Conservation (phyloP, 2,329 filamentous ascomycete species). For the Colletotrichum costaricense region DNA sequence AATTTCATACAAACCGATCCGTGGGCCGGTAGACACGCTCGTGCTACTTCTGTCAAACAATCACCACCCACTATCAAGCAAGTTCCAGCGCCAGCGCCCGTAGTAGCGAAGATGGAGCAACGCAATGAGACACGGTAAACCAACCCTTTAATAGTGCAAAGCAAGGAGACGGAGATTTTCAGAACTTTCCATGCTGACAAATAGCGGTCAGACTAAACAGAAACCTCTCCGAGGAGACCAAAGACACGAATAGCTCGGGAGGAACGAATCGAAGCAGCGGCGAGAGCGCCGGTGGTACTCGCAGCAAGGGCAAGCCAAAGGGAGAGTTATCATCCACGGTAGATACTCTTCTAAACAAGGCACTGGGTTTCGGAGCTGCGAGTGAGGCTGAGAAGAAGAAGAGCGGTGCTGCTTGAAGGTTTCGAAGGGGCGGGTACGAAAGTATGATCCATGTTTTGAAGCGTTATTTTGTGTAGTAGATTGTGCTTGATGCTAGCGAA, state of each 20-base stretch:
- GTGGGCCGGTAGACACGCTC: not conserved
- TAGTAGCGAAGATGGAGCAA: not conserved
- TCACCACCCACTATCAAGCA: not conserved
- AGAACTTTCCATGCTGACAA: not conserved
- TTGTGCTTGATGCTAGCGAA: no score
- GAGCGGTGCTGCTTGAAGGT: not conserved
- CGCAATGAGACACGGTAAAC: not conserved
- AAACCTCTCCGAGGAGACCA: constrained; percentile 33
- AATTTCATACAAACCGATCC: not conserved
- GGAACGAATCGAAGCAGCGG: constrained; percentile 22
- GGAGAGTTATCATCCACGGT: constrained; percentile 17
- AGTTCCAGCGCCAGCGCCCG: no score
- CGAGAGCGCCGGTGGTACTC: constrained; percentile 19
- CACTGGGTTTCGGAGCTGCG: not conserved
- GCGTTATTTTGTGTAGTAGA: no score
- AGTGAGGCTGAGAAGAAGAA: constrained; percentile 8
- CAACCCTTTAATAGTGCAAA: not conserved
- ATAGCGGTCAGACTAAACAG: not conserved
- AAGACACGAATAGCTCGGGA: constrained; percentile 15
- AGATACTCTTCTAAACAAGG: constrained; percentile 22
- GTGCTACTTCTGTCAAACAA: not conserved
- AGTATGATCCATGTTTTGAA: not conserved
- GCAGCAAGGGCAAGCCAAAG: not conserved
- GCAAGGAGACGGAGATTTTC: not conserved
- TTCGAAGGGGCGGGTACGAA: not conserved